Evolutionary conservation across 2,329 filamentous ascomycete species (phyloP), one percentile per base, ranked within the genome.

Genomic region (Trichoderma atroviride): DNA sequence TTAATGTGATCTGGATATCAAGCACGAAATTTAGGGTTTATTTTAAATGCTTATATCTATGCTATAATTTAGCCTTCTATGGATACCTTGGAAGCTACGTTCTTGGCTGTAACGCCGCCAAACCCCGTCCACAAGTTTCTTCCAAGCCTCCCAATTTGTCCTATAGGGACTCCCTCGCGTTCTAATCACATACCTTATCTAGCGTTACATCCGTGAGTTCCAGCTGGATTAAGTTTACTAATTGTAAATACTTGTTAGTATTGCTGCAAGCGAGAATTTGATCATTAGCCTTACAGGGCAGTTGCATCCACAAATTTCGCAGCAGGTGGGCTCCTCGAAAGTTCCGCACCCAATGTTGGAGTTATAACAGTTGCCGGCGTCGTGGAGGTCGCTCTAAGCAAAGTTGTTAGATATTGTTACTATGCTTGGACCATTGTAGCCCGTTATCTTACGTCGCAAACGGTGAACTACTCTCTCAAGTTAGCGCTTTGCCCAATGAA

Each of bases 261-360:
- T 33, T 10, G n/a, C 10, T 5, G 22, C 13, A 55, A 22, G 4
- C 6, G 16, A 7, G 5, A 1, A n/a, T 40, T 47, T 47, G 3
- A 47, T 47, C 14, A n/a, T 47, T 64, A 56, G n/a, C 14, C 60
- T 63, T 58, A 67, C 63, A 58, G 65, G 43, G 35, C 65, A 68
- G 16, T 68, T 68, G 65, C 65, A 68, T 19, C 65, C 65, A 33
- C 65, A 68, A 24, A 68, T 61, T 13, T 58, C 65, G 31, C 65
- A 68, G 33, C 65, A 68, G 47, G 65, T 68, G 11, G 56, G 65
- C 6, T 60, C 57, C 16, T 61, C 57, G 7, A 31, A 35, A 24
- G 57, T 68, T 19, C 63, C 63, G n/a, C 63, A 67, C 10, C 63
- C 63, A 50, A 67, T 67, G 37, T 67, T 59, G 53, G 63, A 67